Evolutionary conservation across 768 basidiomycete genomes (phyloP), one percentile per base, ranked within the genome.

Genomic region (Pleurotus ostreatus): DNA sequence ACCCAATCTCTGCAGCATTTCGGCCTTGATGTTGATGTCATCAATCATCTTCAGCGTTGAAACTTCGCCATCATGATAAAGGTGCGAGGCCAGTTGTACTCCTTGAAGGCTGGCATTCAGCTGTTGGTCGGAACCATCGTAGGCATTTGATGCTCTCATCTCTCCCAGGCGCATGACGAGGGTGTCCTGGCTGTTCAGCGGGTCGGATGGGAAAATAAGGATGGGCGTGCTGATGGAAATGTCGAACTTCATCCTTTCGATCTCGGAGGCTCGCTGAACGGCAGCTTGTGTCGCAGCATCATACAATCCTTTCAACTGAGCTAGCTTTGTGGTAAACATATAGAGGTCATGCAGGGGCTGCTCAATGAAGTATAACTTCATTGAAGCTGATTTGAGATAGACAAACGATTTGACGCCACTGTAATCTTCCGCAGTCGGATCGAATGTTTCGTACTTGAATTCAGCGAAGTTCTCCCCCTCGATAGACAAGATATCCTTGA

Each of bases 401-500:
- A 98, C 76, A 1, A 85, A 82, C 4, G 95, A 94, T 66, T 92
- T 93, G 69, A 94, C 79, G 26, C 92, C 92, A 12, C 79, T 74
- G 68, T 90, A 88, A 3, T 76, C 73, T 43, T 86, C 81, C 54
- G 82, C 88, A 26, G 74, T 68, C 2, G 91, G 82, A 67, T 95
- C 89, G 70, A 83, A 94, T 0, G 93, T 98, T 68, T 95, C 88
- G 70, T 98, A 99, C 55, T 79, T 82, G 75, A 99, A 92, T 69
- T 96, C 89, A 15, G 94, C 95, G 40, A 99, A 85, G 65, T 98
- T 88, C 63, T 91, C 83, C 47, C 95, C 97, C 64, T 98, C 92
- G 56, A 98, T 98, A 30, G 93, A 91, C 56, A 98, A 73, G 3
- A 98, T 79, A 61, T 92, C 82, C 65, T 89, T 89, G 74, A 95